phyloP scores from a whole-genome alignment of 768 basidiomycete species.

The Panellus pusillus region DNA sequence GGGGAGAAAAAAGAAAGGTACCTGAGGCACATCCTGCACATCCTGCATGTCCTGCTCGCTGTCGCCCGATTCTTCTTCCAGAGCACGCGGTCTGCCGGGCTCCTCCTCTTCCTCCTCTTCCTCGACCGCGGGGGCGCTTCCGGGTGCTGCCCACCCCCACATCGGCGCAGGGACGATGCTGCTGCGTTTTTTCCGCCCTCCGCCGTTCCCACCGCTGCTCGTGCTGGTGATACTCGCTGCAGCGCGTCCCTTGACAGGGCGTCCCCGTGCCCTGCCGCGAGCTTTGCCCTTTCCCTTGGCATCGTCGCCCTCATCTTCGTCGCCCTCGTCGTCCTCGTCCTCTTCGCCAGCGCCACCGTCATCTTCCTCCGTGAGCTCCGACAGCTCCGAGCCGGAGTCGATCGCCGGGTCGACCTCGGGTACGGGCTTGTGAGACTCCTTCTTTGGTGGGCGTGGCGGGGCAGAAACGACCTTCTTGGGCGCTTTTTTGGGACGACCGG shows the following conservation, averaged over 20 bases:
- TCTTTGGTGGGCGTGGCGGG: constrained; percentile 1
- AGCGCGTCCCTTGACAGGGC: constrained; percentile 16
- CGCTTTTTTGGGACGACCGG: constrained; percentile 12
- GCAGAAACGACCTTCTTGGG: constrained; percentile 12
- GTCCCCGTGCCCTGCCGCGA: constrained; percentile 21
- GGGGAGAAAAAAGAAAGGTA: not conserved
- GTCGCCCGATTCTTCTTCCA: constrained; percentile 64
- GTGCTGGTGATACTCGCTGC: constrained; percentile 13
- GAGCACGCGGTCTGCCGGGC: constrained; percentile 47
- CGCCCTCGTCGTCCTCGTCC: constrained; percentile 28
- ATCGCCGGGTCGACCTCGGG: constrained; percentile 43
- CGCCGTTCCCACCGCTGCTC: constrained; percentile 12
- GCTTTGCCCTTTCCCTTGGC: constrained; percentile 28
- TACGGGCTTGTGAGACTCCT: constrained; percentile 3
- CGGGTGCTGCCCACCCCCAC: constrained; percentile 82
- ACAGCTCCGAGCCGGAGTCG: constrained; percentile 67
- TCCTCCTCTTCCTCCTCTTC: constrained; percentile 58
- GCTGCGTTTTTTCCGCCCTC: constrained; percentile 53
- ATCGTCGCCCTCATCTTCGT: constrained; percentile 28
- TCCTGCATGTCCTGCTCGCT: constrained; percentile 39
- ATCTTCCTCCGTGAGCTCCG: constrained; percentile 83
- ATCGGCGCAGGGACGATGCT: constrained; percentile 76
- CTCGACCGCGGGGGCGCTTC: constrained; percentile 35
- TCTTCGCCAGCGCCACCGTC: constrained; percentile 36
- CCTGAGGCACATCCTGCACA: constrained; percentile 18